These are phyloP conservation scores for Nitzschia putrida DNA, from an alignment of 108 stramenopile species.

Conservation along the genomic window DNA sequence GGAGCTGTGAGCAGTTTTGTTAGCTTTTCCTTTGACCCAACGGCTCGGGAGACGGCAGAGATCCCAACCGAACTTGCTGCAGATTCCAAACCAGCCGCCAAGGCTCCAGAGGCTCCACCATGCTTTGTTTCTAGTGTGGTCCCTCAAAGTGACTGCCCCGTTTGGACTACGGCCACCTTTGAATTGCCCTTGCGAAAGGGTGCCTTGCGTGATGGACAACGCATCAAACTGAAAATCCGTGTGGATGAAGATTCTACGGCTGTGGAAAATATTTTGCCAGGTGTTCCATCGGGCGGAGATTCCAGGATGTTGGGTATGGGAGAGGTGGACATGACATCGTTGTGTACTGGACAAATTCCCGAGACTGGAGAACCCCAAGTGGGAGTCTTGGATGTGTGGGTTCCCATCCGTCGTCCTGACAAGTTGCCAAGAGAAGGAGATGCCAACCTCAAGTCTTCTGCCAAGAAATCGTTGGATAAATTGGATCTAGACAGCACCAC, in stretches of 20 bases:
- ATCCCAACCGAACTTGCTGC: conserved; percentile 6
- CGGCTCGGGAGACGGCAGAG: conserved; percentile 3
- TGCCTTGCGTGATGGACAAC: conserved; percentile 51
- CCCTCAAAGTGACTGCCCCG: conserved; percentile 65
- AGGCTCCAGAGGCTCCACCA: conserved; percentile 1
- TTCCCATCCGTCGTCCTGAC: conserved; percentile 46
- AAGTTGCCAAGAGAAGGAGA: conserved; percentile 15
- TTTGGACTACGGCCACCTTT: conserved; percentile 60
- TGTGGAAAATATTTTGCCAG: conserved; percentile 53
- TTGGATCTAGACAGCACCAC: background rate
- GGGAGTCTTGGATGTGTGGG: conserved; percentile 68
- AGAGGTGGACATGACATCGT: conserved; percentile 61
- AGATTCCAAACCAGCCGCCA: conserved; percentile 23
- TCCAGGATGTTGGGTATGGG: conserved; percentile 71
- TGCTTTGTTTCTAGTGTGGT: conserved; percentile 52
- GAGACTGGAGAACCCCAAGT: conserved; percentile 45
- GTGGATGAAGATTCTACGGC: conserved; percentile 74
- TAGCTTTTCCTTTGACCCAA: conserved; percentile 47
- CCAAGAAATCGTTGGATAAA: background rate
- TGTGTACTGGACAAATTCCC: conserved; percentile 56
- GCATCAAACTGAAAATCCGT: conserved; percentile 49
- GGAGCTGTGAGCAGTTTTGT: conserved; percentile 71
- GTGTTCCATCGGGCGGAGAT: conserved; percentile 39
- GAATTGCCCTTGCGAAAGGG: conserved; percentile 67
- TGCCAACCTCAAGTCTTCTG: background rate